phyloP scores from a whole-genome alignment of 305 asterid species.

The Plantago coronopus region DNA sequence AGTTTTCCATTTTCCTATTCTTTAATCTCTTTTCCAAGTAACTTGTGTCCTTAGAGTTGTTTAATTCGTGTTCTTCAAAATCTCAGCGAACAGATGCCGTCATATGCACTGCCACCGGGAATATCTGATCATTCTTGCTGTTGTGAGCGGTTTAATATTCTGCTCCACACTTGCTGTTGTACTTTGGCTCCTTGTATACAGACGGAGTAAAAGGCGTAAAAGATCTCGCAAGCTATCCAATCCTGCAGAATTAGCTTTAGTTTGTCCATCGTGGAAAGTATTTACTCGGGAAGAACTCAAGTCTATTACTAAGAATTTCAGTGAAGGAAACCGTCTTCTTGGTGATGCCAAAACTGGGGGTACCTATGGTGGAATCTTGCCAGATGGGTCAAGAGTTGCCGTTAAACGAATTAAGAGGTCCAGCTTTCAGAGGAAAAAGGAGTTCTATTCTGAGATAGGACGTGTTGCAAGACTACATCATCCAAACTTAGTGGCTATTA shows the following conservation, averaged over 20 bases:
- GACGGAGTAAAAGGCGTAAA: slow-evolving; percentile 67
- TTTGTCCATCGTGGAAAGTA: slow-evolving; percentile 87
- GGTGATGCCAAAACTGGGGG: slow-evolving; percentile 98
- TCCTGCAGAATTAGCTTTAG: slow-evolving; percentile 80
- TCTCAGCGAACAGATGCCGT: slow-evolving; percentile 63
- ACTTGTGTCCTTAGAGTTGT: background rate
- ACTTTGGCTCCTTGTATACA: slow-evolving; percentile 77
- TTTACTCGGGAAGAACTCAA: slow-evolving; percentile 82
- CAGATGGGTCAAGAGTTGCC: slow-evolving; percentile 88
- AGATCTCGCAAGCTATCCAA: slow-evolving; percentile 69
- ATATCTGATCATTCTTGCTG: slow-evolving; percentile 80
- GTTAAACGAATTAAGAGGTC: slow-evolving; percentile 92
- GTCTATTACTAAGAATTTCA: slow-evolving; percentile 83
- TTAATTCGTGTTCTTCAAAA: slow-evolving; percentile 16
- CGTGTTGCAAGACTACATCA: slow-evolving; percentile 87
- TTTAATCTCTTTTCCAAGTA: background rate
- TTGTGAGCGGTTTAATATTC: slow-evolving; percentile 85
- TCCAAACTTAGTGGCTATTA: slow-evolving; percentile 83
- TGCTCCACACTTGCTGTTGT: slow-evolving; percentile 76
- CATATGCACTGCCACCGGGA: slow-evolving; percentile 88
- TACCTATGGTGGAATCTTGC: slow-evolving; percentile 82
- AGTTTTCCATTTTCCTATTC: too few species aligned
- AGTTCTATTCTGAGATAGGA: slow-evolving; percentile 92
- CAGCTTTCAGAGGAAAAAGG: slow-evolving; percentile 90
- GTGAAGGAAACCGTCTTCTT: slow-evolving; percentile 90